Evolutionary conservation across 2,329 filamentous ascomycete genomes (phyloP).

Genomic region (Ascocoryne sarcoides): DNA sequence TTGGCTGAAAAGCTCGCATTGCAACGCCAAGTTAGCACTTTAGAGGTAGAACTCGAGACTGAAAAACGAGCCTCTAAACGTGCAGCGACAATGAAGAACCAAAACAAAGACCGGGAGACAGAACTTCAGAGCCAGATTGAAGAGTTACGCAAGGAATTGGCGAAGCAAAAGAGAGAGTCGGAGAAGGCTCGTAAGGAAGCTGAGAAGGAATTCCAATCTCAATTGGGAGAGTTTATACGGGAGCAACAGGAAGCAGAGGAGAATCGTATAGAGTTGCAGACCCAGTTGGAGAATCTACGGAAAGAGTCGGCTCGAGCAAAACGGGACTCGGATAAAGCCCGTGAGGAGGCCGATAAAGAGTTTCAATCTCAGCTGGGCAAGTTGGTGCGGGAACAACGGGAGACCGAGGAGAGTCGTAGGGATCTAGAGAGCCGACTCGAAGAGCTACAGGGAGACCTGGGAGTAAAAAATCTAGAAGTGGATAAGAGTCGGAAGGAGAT

Average conservation of each 20-base stretch:
- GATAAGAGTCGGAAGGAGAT: slow-evolving; percentile 19
- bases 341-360: slow-evolving; percentile 23
- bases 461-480: slow-evolving; percentile 30
- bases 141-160: slow-evolving; percentile 29
- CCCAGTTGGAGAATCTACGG: slow-evolving; percentile 31
- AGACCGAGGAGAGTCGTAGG: slow-evolving; percentile 36
- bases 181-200: slow-evolving; percentile 16
- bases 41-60: slow-evolving; percentile 76
- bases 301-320: slow-evolving; percentile 30
- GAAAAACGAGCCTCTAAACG: slow-evolving; percentile 64
- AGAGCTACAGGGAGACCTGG: slow-evolving; percentile 26
- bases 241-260: slow-evolving; percentile 33
- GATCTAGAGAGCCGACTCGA: slow-evolving; percentile 26
- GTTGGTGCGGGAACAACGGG: slow-evolving; percentile 30
- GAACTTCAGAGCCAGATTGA: slow-evolving; percentile 35
- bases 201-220: slow-evolving; percentile 23
- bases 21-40: slow-evolving; percentile 65
- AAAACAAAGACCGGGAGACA: slow-evolving; percentile 32
- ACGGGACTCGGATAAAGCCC: slow-evolving; percentile 20
- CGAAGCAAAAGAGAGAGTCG: slow-evolving; percentile 25
- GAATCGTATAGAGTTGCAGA: slow-evolving; percentile 33
- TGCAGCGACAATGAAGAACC: slow-evolving; percentile 36
- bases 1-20: slow-evolving; percentile 73
- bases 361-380: slow-evolving; percentile 16
- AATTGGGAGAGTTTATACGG: slow-evolving; percentile 26